A percentile compares a stretch with the other conserved stretches of the same genome.
phyloP scores from a whole-genome alignment of 805 yeast genomes.

The Nakazawaea molendinolei region DNA sequence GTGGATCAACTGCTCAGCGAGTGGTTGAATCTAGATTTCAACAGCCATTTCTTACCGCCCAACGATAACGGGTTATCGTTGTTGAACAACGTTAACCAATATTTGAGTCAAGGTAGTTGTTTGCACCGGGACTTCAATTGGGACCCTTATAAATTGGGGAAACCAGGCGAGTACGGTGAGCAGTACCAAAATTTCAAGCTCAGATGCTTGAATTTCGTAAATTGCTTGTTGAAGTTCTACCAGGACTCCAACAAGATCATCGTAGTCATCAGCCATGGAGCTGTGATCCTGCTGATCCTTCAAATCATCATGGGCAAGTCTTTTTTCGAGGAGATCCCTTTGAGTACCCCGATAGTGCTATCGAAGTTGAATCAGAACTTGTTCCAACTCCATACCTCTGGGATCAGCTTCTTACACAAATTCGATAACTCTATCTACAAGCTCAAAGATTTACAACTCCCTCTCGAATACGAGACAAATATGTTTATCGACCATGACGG shows the following conservation, averaged over 20 bases:
- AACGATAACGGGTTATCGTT: slow-evolving; percentile 38
- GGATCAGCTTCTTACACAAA: slow-evolving; percentile 3
- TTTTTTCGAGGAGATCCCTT: slow-evolving; percentile 33
- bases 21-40: slow-evolving; percentile 36
- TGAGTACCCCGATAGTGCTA: slow-evolving; percentile 23
- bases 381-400: slow-evolving; percentile 5
- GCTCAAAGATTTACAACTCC: slow-evolving; percentile 6
- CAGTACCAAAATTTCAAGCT: slow-evolving; percentile 27
- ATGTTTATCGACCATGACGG: slow-evolving; percentile 7
- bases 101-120: slow-evolving; percentile 22
- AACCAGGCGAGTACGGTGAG: slow-evolving; percentile 38
- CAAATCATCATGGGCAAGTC: slow-evolving; percentile 31
- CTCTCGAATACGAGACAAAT: slow-evolving; percentile 9
- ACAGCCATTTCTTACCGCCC: slow-evolving; percentile 33
- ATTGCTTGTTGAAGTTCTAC: slow-evolving; percentile 26
- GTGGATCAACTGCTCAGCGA: slow-evolving; percentile 36
- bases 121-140: slow-evolving; percentile 24
- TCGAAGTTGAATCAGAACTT: slow-evolving; percentile 7
- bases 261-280: slow-evolving; percentile 36
- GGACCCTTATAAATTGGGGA: slow-evolving; percentile 30
- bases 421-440: slow-evolving; percentile 4
- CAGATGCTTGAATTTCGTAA: slow-evolving; percentile 29
- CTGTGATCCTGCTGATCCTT: slow-evolving; percentile 32
- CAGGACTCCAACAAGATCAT: slow-evolving; percentile 25
- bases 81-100: slow-evolving; percentile 31